phyloP scores from a whole-genome alignment of 257 asterid genomes.

The Ballota nigra region DNA sequence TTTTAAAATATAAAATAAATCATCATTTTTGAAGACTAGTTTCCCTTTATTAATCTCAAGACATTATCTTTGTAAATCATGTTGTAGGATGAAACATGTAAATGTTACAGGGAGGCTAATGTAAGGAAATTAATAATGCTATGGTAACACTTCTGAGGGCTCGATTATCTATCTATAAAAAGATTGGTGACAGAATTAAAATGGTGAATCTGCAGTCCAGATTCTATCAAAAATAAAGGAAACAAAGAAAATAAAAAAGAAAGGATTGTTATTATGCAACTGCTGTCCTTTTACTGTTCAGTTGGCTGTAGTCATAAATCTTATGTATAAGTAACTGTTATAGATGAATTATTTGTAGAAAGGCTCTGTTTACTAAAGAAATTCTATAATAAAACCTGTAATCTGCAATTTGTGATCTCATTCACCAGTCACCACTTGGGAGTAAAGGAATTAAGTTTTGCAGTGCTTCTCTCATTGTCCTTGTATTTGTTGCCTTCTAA shows the following conservation, averaged over 20 bases:
- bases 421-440: no score
- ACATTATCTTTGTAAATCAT: background rate
- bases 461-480: background rate
- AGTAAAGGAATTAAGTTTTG: background rate
- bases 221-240: no score
- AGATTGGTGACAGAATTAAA: background rate
- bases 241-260: background rate
- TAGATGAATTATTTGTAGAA: background rate
- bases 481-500: background rate
- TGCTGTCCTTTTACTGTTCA: background rate
- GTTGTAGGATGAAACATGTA: background rate
- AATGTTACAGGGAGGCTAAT: background rate
- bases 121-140: background rate
- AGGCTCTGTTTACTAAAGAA: background rate
- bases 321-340: background rate
- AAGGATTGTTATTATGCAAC: background rate
- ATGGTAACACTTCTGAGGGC: background rate
- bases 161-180: background rate
- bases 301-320: background rate
- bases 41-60: background rate
- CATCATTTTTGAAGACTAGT: background rate
- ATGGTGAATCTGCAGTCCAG: background rate
- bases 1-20: background rate
- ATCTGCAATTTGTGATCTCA: background rate
- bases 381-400: slow-evolving; percentile 5